Evolutionary conservation across 192 early-diverging fungal species (phyloP), one percentile per base, ranked within the genome.

Genomic region (Obelidium mucronatum): DNA sequence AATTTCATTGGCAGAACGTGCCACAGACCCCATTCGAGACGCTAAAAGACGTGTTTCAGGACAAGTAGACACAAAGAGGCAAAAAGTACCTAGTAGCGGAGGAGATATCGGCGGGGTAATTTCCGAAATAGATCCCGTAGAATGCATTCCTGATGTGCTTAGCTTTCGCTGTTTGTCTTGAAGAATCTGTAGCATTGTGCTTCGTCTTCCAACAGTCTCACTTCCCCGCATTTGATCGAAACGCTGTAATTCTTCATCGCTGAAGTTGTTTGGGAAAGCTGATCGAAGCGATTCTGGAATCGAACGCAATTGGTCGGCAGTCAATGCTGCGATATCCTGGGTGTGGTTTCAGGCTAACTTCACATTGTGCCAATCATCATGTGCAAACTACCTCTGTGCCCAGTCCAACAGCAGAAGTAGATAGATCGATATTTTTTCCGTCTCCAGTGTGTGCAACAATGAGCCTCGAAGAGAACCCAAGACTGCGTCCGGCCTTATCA

Each of bases 31-130:
- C 35, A 15, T 13, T 13, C 63, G 8, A 4, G 4, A 65, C 6
- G 4, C 17, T 5, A 34, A 65, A 39, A 3, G 17, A 13, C 63
- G n/a, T n/a, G n/a, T n/a, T n/a, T n/a, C n/a, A n/a, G n/a, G n/a
- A n/a, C n/a, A n/a, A n/a, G n/a, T n/a, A n/a, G n/a, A n/a, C 63
- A 6, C 35, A 40, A 65, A 34, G 5, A 59, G 28, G 28, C 19
- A 30, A 59, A 59, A 59, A 59, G 13, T 19, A 65, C 63, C 63
- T 39, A 65, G 11, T 13, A 28, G 30, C 34, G 63, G 63, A 17
- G 63, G 51, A 67, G 60, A 30, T 34, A 40, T 40, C 40, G 60
- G 60, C n/a, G 58, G 60, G 13, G 75, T 64, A 63, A 51, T 51
- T n/a, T n/a, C n/a, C n/a, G n/a, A n/a, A n/a, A n/a, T n/a, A n/a